A percentile compares a stretch with the other conserved stretches of the same genome.
These are phyloP conservation scores for Suillus discolor DNA, from an alignment of 768 basidiomycete species.

Conservation along the genomic window DNA sequence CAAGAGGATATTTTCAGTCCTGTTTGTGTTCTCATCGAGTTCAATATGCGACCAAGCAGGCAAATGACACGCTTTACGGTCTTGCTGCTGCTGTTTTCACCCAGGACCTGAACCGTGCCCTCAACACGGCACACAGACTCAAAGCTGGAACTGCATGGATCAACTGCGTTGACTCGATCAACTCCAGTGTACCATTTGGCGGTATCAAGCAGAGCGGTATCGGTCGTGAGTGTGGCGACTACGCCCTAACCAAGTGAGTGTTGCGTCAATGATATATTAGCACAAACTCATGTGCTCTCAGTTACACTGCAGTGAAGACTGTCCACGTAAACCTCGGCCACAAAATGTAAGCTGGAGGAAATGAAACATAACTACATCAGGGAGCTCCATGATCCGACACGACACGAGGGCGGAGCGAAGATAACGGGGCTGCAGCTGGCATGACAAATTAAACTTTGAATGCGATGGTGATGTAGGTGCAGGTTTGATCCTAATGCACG, in stretches of 20 bases:
- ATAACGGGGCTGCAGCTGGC: too few relatives aligned
- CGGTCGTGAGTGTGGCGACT: constrained; percentile 79
- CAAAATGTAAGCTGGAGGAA: constrained; percentile 18
- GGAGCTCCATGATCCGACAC: too few relatives aligned
- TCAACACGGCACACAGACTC: constrained; percentile 71
- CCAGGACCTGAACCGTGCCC: constrained; percentile 71
- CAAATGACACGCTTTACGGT: constrained; percentile 88
- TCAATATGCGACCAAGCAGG: constrained; percentile 70
- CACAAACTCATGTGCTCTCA: constrained; percentile 19
- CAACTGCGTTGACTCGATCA: constrained; percentile 33
- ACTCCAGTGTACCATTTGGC: constrained; percentile 68
- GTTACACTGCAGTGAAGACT: constrained; percentile 61
- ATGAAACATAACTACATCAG: neutral
- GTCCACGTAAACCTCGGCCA: constrained; percentile 58
- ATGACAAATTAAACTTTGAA: too few relatives aligned
- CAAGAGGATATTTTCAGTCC: constrained; percentile 82
- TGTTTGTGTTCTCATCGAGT: constrained; percentile 75
- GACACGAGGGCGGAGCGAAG: too few relatives aligned
- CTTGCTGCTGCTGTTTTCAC: constrained; percentile 89
- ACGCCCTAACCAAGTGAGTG: constrained; percentile 56
- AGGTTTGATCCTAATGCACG: neutral
- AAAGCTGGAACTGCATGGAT: constrained; percentile 85
- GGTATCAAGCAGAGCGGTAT: constrained; percentile 86
- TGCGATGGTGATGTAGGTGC: too few relatives aligned
- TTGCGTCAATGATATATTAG: neutral